Evolutionary conservation across 768 basidiomycete genomes (phyloP).

Genomic region (Pisolithus albus): DNA sequence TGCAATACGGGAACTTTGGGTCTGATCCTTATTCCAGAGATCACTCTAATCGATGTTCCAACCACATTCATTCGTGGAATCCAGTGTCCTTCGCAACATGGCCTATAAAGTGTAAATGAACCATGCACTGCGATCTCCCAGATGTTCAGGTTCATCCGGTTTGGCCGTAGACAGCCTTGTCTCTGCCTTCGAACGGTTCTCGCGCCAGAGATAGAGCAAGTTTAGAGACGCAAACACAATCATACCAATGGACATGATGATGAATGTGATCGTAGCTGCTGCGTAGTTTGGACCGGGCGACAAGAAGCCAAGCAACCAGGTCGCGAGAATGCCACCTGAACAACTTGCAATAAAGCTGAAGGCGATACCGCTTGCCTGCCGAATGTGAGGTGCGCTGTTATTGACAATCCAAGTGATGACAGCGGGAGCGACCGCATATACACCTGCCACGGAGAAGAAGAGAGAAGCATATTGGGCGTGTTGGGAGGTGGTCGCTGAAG

Average conservation of each 20-base stretch:
- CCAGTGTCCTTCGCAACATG: neutral
- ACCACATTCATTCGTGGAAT: no score
- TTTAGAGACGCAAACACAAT: slow-evolving; percentile 32
- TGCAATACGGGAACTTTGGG: no score
- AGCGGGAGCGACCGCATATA: slow-evolving; percentile 48
- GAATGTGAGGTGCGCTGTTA: slow-evolving; percentile 49
- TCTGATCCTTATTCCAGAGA: no score
- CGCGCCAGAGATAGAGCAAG: slow-evolving; percentile 32
- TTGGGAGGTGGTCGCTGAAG: slow-evolving; percentile 21
- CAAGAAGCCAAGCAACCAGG: slow-evolving; percentile 50
- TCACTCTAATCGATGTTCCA: no score
- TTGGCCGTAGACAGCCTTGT: slow-evolving; percentile 27
- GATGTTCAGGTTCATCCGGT: slow-evolving; percentile 32
- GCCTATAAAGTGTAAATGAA: slow-evolving; percentile 43
- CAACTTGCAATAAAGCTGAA: slow-evolving; percentile 53
- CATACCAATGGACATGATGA: slow-evolving; percentile 35
- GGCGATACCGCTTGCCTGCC: slow-evolving; percentile 55
- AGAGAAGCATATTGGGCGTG: slow-evolving; percentile 47
- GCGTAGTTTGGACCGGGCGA: slow-evolving; percentile 45
- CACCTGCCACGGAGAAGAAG: slow-evolving; percentile 48
- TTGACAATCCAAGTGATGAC: slow-evolving; percentile 56
- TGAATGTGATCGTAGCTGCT: slow-evolving; percentile 35
- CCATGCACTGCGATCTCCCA: slow-evolving; percentile 51
- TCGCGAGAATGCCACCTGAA: slow-evolving; percentile 52
- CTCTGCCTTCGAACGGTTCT: slow-evolving; percentile 41